Base-by-base conservation (phyloP, 2,329 filamentous ascomycete genomes). In the Tolypocladium album region DNA sequence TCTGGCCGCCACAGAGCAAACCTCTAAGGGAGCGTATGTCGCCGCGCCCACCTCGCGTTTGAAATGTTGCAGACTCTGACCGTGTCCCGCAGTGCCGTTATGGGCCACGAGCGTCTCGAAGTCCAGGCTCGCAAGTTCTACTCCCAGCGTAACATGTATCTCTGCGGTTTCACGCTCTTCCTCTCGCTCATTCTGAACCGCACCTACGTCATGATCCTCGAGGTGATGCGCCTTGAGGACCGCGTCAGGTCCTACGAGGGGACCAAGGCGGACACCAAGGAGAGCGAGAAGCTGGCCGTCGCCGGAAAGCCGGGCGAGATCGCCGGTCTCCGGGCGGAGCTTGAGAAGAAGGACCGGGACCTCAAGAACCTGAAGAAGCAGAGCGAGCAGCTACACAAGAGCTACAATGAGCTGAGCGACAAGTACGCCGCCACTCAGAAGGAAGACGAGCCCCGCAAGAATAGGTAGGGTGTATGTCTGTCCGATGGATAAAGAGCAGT, bases 81-180 rank as follows among this genome's bases (percentile, higher is more conserved):
- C 17, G 20, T 7, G 5, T 11, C 22, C 59, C 20, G 59, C 66
- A 79, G 76, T 60, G 76, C 88, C 58, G 86, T 92, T 62, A 86
- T 97, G 69, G 93, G 94, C 64, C 88, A 90, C 72, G 94, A 97
- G 74, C 93, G 94, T 65, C 92, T 96, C 84, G 94, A 99, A 79
- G 93, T 97, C 58, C 94, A 99, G 78, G 93, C 94, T 66, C 92
- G 94, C 83, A 99, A 99, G 79, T 99, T 99, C 83, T 99, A 99
- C 84, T 96, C 92, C 63, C 93, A 99, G 81, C 92, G 94, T 76
- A 99, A 99, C 86, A 99, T 99, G 94, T 99, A 99, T 80, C 92
- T 99, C 63, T 97, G 94, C 77, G 94, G 94, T 69, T 99, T 99
- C 82, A 99, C 94, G 6, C 88, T 99, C 64, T 97, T 99, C 86